Percentiles rank a stretch among this genome's conserved stretches.
These are phyloP conservation scores for Colletotrichum magnum DNA, from an alignment of 2,329 filamentous ascomycete species.

Conservation along the genomic window DNA sequence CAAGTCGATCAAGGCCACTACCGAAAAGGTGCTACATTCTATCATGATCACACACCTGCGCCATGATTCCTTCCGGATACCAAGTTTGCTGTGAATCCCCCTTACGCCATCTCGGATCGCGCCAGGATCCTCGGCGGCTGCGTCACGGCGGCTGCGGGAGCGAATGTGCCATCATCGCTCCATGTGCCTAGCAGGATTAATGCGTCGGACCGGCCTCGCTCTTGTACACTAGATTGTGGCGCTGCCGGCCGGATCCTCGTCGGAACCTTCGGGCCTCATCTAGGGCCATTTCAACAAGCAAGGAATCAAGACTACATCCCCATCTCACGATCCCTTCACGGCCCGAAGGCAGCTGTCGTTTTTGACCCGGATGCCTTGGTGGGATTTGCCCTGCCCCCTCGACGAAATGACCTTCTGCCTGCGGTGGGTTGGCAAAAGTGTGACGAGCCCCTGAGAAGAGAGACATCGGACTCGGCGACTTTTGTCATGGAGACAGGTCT, in stretches of 20 bases:
- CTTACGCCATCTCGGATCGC: no score
- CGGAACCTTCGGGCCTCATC: neutral
- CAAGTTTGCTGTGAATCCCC: no score
- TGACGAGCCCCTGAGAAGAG: no score
- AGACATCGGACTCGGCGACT: no score
- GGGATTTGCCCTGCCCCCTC: neutral
- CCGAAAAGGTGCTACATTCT: neutral
- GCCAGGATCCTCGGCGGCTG: neutral
- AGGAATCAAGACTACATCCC: no score
- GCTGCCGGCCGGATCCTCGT: neutral
- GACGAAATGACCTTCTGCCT: neutral
- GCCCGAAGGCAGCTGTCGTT: neutral
- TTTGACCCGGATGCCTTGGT: neutral
- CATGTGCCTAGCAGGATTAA: neutral
- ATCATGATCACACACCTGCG: neutral
- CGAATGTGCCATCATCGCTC: no score
- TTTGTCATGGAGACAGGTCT: no score
- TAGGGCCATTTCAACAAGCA: neutral
- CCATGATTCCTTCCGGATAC: neutral
- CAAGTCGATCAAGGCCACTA: neutral
- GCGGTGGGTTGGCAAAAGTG: no score
- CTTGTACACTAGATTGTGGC: neutral
- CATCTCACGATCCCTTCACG: neutral
- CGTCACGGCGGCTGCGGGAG: neutral
- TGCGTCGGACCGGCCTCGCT: neutral